Conservation (phyloP, 2,329 filamentous ascomycete genomes). For the Phyllosticta capitalensis region DNA sequence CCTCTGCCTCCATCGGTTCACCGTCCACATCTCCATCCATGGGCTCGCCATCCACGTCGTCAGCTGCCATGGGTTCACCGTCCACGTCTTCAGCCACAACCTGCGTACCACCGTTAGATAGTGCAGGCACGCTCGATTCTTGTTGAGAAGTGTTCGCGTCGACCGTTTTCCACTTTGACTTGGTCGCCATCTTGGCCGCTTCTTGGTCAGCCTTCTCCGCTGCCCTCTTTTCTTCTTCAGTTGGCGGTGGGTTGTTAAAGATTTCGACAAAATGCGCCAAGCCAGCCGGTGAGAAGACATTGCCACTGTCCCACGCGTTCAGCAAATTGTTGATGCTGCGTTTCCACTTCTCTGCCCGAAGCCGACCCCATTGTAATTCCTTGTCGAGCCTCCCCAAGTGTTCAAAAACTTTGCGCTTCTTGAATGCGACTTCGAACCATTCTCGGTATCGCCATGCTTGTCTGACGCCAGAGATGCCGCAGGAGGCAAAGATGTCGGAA, state of each 20-base stretch:
- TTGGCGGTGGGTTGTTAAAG: conserved; percentile 14
- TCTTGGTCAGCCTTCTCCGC: conserved; percentile 15
- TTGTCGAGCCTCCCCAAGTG: conserved; percentile 64
- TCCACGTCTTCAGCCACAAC: conserved; percentile 13
- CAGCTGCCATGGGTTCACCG: conserved; percentile 11
- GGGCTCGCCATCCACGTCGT: conserved; percentile 12
- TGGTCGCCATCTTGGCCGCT: conserved; percentile 14
- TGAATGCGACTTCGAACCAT: conserved; percentile 66
- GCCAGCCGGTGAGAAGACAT: conserved; percentile 17
- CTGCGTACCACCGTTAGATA: background rate
- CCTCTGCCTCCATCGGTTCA: conserved; percentile 14
- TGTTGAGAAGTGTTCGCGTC: background rate
- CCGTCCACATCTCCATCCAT: conserved; percentile 14
- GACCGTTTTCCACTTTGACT: conserved; percentile 9
- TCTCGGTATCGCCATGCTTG: conserved; percentile 82
- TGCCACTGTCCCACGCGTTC: conserved; percentile 24
- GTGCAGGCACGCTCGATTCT: background rate
- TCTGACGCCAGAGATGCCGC: conserved; percentile 65
- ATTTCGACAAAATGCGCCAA: conserved; percentile 14
- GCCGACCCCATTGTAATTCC: conserved; percentile 65
- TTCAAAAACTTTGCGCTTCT: conserved; percentile 61
- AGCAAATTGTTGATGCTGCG: conserved; percentile 25
- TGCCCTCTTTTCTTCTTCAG: conserved; percentile 19
- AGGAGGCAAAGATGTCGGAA: conserved; percentile 67
- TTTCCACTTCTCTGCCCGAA: conserved; percentile 54